Conservation (phyloP, 2,329 filamentous ascomycete genomes). For the Aspergillus quadricinctus region DNA sequence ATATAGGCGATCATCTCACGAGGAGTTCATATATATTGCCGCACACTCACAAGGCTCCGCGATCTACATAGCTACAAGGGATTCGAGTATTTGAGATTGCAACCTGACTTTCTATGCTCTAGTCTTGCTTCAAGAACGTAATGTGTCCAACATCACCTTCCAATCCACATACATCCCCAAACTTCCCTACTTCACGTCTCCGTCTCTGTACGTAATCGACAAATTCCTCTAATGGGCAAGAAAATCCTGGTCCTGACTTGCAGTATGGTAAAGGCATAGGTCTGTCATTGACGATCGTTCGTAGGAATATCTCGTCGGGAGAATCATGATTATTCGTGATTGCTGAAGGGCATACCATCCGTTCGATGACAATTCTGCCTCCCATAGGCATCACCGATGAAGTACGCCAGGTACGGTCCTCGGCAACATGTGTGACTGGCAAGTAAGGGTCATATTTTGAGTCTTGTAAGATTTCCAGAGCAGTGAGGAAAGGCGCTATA, state of each 20-base stretch:
- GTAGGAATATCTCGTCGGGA: constrained; percentile 38
- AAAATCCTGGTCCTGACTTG: constrained; percentile 43
- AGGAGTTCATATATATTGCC: too few relatives aligned
- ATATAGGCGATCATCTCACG: not conserved
- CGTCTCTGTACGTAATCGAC: constrained; percentile 36
- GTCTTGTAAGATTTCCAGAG: constrained; percentile 47
- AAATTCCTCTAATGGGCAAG: constrained; percentile 47
- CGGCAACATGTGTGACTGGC: constrained; percentile 43
- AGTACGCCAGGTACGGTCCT: constrained; percentile 50
- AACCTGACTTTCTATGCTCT: not conserved
- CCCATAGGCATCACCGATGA: constrained; percentile 57
- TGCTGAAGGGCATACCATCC: constrained; percentile 41
- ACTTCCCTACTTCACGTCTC: constrained; percentile 44
- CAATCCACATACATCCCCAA: constrained; percentile 47
- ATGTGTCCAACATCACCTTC: constrained; percentile 40
- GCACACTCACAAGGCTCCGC: not conserved
- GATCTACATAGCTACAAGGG: not conserved
- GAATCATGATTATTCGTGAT: constrained; percentile 5
- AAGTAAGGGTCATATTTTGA: constrained; percentile 38
- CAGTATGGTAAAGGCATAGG: constrained; percentile 49
- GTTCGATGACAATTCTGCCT: constrained; percentile 52
- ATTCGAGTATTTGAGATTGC: too few relatives aligned
- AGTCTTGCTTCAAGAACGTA: constrained; percentile 47
- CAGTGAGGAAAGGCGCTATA: constrained; percentile 52
- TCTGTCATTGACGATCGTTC: constrained; percentile 56